Base-by-base conservation (phyloP, 2,329 filamentous ascomycete species). In the Ceratocystis papillata region DNA sequence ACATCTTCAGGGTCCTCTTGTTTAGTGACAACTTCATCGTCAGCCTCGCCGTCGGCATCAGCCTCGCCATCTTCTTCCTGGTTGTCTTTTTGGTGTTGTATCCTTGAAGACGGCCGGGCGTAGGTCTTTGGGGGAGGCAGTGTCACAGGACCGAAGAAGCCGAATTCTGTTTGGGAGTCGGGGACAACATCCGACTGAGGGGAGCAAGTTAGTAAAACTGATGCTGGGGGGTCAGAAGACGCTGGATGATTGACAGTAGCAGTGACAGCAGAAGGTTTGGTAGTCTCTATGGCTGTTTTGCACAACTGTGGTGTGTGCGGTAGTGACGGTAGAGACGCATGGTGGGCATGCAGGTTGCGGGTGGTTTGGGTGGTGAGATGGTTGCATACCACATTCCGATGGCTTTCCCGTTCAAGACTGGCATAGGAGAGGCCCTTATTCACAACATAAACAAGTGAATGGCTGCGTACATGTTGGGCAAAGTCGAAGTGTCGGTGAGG, bases 351-450 rank as follows among this genome's bases (percentile, higher is more conserved):
- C 37, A 57, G 28, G 55, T 37, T 37, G 15, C 44, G 28, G 45
- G 25, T 63, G 41, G 28, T 37, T 15, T 28, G 30, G 45, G 25
- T 63, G 41, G n/a, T 50, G 41, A 37, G 44, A 63, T 63, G 30
- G 46, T 44, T 57, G 65, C 75, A 71, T 80, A 84, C 82, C 79
- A 79, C 75, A 70, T 76, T 76, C 65, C 76, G 75, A 70, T 77
- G 76, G 73, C 78, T 79, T 69, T 85, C 79, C 70, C 83, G 78
- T 73, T 86, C 82, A 65, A 83, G 77, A 61, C 79, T 80, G 73
- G 82, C 77, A 75, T 84, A 86, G 70, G 84, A 74, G 63, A 87
- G 79, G 67, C 84, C 84, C 75, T 83, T 82, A 75, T 87, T 86
- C 70, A 87, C 75, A 69, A 85, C 77, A 67, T 80, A 80, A 67